Evolutionary conservation across 805 yeast species (phyloP), one percentile per base, ranked within the genome.

Genomic region (Zygotorulaspora sp.): DNA sequence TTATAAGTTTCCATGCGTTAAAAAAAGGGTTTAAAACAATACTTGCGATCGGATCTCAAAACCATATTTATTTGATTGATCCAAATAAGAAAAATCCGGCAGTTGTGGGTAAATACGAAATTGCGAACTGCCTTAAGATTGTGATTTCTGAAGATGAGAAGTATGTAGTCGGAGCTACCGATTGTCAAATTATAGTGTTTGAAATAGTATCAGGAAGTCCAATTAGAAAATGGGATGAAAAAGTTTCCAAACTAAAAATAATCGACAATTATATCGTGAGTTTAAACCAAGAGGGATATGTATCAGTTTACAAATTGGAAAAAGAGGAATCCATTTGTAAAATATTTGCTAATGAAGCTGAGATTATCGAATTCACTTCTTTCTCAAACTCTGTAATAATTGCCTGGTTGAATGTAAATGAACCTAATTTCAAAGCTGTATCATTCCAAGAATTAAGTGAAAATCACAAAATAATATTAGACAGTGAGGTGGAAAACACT

Each of bases 51-150:
- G 44, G 53, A 11, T 50, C 62, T 3, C 53, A 53, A 33, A 35
- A 50, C 53, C 70, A 78, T 7, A 80, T 80, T 8, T 79, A 78
- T 54, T 67, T 81, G 40, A 74, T 81, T 53, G 86, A 81, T 57
- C 85, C 85, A 29, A 48, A 54, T n/a, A 56, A 59, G 36, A 61
- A 61, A 41, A 57, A 60, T 38, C 65, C 65, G 11, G 39, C 46
- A 3, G 54, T 58, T 0, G 36, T 50, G 14, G 48, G 55, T 5
- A 49, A 43, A 25, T 43, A 56, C 17, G 53, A 51, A 6, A 24
- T 48, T n/a, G 33, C 30, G 23, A 51, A 48, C 21, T 46, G 55
- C 23, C 30, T 43, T n/a, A 30, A 40, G 6, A 44, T 49, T 32
- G 35, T 46, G 16, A 37, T 55, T 5, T 31, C 47, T 3, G 37